phyloP scores from a whole-genome alignment of 2,329 filamentous ascomycete genomes.

The Purpureocillium takamizusanense region DNA sequence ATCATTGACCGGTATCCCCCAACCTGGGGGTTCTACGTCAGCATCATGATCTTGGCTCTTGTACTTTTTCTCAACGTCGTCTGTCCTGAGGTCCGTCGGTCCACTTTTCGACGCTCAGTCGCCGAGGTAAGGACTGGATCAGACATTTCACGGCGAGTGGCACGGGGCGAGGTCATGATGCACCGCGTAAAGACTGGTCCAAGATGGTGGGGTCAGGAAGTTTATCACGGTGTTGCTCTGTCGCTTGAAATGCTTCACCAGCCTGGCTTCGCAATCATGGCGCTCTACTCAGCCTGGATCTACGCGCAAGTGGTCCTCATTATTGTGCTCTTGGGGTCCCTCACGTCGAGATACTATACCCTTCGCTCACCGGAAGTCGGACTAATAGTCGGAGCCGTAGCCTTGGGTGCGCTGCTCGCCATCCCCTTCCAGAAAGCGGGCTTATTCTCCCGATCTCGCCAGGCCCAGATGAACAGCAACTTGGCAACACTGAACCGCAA shows the following conservation, averaged over 20 bases:
- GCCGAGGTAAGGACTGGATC: slow-evolving; percentile 50
- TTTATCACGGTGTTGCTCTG: slow-evolving; percentile 60
- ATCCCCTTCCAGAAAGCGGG: slow-evolving; percentile 68
- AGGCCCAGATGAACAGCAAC: slow-evolving; percentile 49
- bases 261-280: slow-evolving; percentile 62
- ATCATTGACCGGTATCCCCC: slow-evolving; percentile 58
- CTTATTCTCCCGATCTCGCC: slow-evolving; percentile 56
- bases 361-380: slow-evolving; percentile 58
- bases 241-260: slow-evolving; percentile 64
- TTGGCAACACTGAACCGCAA: slow-evolving; percentile 57
- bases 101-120: slow-evolving; percentile 59
- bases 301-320: slow-evolving; percentile 68
- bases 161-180: slow-evolving; percentile 67
- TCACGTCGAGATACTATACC: slow-evolving; percentile 60
- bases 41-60: slow-evolving; percentile 55
- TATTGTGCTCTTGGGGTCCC: slow-evolving; percentile 61
- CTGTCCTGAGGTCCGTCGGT: slow-evolving; percentile 62
- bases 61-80: slow-evolving; percentile 62
- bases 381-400: slow-evolving; percentile 54
- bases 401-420: slow-evolving; percentile 59
- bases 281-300: slow-evolving; percentile 69
- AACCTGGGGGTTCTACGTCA: slow-evolving; percentile 68
- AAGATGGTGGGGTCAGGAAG: slow-evolving; percentile 68
- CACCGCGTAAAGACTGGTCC: slow-evolving; percentile 64
- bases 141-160: slow-evolving; percentile 48